Base-by-base conservation (phyloP, 2,329 filamentous ascomycete species). In the Fusarium lateritium region DNA sequence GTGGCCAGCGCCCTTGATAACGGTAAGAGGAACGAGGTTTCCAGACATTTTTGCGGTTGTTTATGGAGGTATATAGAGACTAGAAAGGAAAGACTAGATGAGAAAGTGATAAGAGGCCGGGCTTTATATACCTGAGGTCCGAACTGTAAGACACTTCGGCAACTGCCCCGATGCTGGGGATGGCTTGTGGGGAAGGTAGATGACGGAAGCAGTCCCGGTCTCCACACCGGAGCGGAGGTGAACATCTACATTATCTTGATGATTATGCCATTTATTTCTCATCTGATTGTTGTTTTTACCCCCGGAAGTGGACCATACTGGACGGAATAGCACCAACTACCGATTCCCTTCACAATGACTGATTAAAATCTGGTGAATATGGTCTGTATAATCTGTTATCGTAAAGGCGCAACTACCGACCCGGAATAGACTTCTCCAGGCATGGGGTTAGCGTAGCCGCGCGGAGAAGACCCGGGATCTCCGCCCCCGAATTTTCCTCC, bases 1-100 rank as follows among this genome's bases (percentile, higher is more conserved):
- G 17, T 65, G 56, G 57, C 71, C 71, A 13, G 71, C 71, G 60
- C 71, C 71, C 43, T 73, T 73, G 57, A 73, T 63, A 28, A 73
- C 55, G 34, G 71, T 74, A 26, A 73, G 71, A 64, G 71, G 71
- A 8, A 74, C 67, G 3, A 56, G 55, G 13, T 68, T 73, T 19
- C 43, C 46, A 45, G 71, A 73, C 71, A 73, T 73, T 71, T 53
- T 60, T 39, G 7, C 24, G 14, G 28, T 34, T 34, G 15, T 11
- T 17, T 26, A 15, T 22, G 9, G 11, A 7, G 11, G n/a, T 47
- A 24, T 47, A 28, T 2, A 31, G 17, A 17, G 21, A 21, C 6
- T 22, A 3, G 2, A 46, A 11, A 0, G 15, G 3, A 3, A 6
- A 17, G 6, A 9, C 5, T 17, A 3, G 22, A 26, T 11, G 2